Percentiles rank a stretch among this genome's conserved stretches.
phyloP scores from a whole-genome alignment of 2,329 filamentous ascomycete species.

The Botrytis porri region DNA sequence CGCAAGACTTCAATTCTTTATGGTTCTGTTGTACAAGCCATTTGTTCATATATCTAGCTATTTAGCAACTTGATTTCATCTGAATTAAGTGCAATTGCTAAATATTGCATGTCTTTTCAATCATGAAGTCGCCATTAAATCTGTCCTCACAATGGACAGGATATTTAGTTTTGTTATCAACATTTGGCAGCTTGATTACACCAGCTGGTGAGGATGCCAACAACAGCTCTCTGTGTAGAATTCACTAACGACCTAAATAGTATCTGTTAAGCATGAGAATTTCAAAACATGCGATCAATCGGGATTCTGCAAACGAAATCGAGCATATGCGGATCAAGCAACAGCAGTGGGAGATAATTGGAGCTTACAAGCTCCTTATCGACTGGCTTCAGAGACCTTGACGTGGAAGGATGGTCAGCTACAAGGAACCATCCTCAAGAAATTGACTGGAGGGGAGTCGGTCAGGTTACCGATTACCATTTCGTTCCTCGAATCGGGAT shows the following conservation, averaged over 20 bases:
- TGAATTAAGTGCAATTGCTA: background rate
- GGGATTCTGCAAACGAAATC: conserved; percentile 95
- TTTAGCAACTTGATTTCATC: background rate
- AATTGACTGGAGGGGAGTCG: conserved; percentile 63
- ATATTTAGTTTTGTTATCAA: conserved; percentile 56
- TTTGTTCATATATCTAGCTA: background rate
- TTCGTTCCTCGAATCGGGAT: conserved; percentile 86
- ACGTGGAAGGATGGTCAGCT: conserved; percentile 77
- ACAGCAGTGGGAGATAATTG: conserved; percentile 63
- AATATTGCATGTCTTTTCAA: conserved; percentile 16
- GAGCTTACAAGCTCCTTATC: conserved; percentile 68
- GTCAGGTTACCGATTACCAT: conserved; percentile 79
- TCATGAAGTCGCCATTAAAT: conserved; percentile 35
- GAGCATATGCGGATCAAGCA: conserved; percentile 80
- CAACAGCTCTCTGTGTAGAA: background rate
- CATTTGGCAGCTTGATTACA: conserved; percentile 58
- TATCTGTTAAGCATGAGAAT: conserved; percentile 87
- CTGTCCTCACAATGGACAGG: conserved; percentile 63
- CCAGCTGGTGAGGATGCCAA: conserved; percentile 56
- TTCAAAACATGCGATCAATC: conserved; percentile 97
- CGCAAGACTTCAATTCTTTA: conserved; percentile 4
- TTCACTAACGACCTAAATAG: conserved; percentile 45
- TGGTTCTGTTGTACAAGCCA: background rate
- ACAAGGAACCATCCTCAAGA: conserved; percentile 78
- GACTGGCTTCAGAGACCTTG: conserved; percentile 67